Evolutionary conservation across 208 protist genomes (phyloP).

Genomic region (Leishmania major): DNA sequence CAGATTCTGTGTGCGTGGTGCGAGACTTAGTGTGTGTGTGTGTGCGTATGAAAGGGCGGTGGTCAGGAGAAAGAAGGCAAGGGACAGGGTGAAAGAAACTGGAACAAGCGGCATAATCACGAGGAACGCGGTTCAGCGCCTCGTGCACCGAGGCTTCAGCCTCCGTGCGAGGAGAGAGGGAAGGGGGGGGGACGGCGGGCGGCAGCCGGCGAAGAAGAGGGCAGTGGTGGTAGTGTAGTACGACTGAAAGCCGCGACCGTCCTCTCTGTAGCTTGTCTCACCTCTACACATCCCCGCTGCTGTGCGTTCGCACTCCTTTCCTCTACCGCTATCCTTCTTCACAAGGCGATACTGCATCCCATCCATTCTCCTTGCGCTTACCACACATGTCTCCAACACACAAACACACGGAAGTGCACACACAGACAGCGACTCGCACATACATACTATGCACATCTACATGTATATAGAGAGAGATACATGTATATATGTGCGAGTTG

Average conservation of each 20-base stretch:
- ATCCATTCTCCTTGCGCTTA: not conserved
- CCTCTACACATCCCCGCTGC: not conserved
- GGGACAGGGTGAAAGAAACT: not conserved
- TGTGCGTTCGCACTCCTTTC: not conserved
- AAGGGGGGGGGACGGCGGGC: not conserved
- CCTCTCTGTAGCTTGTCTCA: not conserved
- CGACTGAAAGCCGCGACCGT: not conserved
- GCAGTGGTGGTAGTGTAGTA: not conserved
- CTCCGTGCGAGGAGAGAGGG: not conserved
- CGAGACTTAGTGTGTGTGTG: no score
- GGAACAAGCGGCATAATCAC: not conserved
- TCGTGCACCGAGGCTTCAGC: no score
- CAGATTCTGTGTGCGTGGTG: not conserved
- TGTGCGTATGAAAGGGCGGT: not conserved
- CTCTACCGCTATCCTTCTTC: not conserved
- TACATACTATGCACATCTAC: not conserved
- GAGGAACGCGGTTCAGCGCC: not conserved
- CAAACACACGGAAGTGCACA: not conserved
- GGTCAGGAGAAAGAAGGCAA: not conserved
- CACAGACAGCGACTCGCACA: not conserved
- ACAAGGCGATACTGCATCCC: not conserved
- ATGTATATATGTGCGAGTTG: no score
- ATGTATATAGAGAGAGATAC: not conserved
- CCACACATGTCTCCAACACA: not conserved
- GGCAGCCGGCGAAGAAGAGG: not conserved